Conservation (phyloP, 1,284 basidiomycete genomes). For the Naganishia sp. region DNA sequence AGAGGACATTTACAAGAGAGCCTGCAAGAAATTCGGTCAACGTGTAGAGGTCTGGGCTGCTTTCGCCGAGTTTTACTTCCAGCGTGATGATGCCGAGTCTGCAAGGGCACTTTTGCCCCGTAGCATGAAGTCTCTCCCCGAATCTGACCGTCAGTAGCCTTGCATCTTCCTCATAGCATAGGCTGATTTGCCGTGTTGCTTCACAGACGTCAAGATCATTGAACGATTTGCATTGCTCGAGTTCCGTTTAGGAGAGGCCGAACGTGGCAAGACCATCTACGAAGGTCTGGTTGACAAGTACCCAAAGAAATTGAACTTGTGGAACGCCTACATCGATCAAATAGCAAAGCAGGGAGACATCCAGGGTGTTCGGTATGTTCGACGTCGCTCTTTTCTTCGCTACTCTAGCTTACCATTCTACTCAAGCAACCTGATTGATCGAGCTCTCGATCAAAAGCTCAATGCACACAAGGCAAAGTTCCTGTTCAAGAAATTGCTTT, state of each 20-base stretch:
- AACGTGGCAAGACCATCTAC: constrained; percentile 92
- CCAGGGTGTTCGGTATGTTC: constrained; percentile 66
- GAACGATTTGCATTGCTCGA: constrained; percentile 92
- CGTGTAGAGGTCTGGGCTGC: constrained; percentile 90
- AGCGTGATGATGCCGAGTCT: constrained; percentile 70
- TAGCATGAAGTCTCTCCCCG: constrained; percentile 87
- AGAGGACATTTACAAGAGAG: constrained; percentile 79
- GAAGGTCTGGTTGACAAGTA: constrained; percentile 95
- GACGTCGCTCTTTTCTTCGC: constrained; percentile 15
- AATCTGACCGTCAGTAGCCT: constrained; percentile 76
- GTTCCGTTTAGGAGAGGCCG: constrained; percentile 89
- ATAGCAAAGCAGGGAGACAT: constrained; percentile 77
- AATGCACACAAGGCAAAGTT: constrained; percentile 94
- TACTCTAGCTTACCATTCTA: constrained; percentile 23
- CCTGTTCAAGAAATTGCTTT: constrained; percentile 98
- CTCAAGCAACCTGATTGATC: constrained; percentile 75
- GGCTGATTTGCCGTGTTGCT: not conserved
- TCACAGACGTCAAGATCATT: constrained; percentile 86
- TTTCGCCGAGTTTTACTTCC: constrained; percentile 75
- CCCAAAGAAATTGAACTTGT: constrained; percentile 90
- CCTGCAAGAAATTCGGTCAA: constrained; percentile 88
- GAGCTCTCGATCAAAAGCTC: constrained; percentile 79
- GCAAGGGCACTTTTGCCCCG: constrained; percentile 86
- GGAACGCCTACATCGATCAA: constrained; percentile 97
- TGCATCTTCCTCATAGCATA: not conserved